Base-by-base conservation (phyloP, 2,329 filamentous ascomycete genomes). In the Plectosphaerella sp. region DNA sequence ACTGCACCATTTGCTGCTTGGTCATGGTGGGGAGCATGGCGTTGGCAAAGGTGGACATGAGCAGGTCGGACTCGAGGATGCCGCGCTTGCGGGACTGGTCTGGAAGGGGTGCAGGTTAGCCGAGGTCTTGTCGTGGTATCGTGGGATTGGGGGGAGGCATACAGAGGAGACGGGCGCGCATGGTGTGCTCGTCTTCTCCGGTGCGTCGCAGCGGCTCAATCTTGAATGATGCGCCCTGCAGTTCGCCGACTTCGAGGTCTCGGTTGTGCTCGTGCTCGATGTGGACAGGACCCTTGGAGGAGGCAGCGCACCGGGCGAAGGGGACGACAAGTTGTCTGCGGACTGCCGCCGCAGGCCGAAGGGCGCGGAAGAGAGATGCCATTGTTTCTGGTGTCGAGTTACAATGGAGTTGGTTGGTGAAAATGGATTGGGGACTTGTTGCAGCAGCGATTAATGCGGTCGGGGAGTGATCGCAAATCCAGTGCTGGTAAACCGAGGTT, bases 21-120 rank as follows among this genome's bases (percentile, higher is more conserved):
- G 81, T 82, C 89, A 99, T 96, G 55, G 74, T 75, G 43, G 78
- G 75, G 20, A 99, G 85, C 71, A 95, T 80, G 51, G 78, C 76
- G 59, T 93, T 84, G 58, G 94, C 94, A 68, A 99, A 99, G 59
- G 94, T 99, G 54, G 91, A 96, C 60, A 97, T 88, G 57, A 99
- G 84, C 51, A 99, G 89, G 70, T 99, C 94, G 58, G 89, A 92
- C 70, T 99, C 94, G 66, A 97, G 86, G 59, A 89, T 97, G 61
- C 94, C 94, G 67, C 94, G 86, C 74, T 99, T 99, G 62, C 94
- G 89, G 70, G 89, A 94, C 75, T 99, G 94, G 76, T 99, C 93
- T 97, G 47, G 14, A n/a, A 20, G 6, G 37, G 25, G 36, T 37
- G 15, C 10, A 11, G 20, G 15, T 16, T 25, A 35, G 18, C 41